Base-by-base conservation (phyloP, 495 filamentous ascomycete genomes). In the Glarea lozoyensis region DNA sequence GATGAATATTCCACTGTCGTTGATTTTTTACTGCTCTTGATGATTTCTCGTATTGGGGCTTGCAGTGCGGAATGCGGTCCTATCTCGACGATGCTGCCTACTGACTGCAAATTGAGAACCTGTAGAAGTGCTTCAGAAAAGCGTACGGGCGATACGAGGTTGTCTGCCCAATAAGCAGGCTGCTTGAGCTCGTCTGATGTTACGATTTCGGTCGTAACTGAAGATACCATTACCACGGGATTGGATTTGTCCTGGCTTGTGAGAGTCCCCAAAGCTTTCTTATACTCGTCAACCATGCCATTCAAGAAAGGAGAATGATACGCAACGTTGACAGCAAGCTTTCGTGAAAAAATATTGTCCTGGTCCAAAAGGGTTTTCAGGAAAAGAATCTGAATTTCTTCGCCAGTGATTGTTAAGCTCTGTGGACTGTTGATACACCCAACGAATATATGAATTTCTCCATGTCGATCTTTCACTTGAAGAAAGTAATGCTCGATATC, bases 41-140 rank as follows among this genome's bases (percentile, higher is more conserved):
- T 17, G 2, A n/a, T 73, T 39, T 81, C 68, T 46, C 68, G 69
- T 23, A 81, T 55, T 1, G 79, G 78, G 0, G 72, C 73, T 41
- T 75, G 65, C 0, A 86, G 62, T 0, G 79, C 77, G 4, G 68
- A 61, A 46, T 84, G 80, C 18, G 82, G 79, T 0, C 82, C 81
- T 12, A 83, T 61, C 48, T 84, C 80, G 17, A 84, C 37, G 3
- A 83, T 51, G 1, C 61, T 50, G 40, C 21, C 34, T 54, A 41
- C 19, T 35, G 7, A 15, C 7, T 11, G 7, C 7, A 6, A 5
- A 35, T 35, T n/a, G 25, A 29, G 32, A 34, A 24, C 23, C 9
- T 11, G 12, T 17, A 37, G 64, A 39, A 1, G 62, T 61, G 9
- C 64, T 58, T 3, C 61, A 3, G 61, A 58, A 43, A 76, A 76